Conservation (phyloP, 805 yeast genomes). For the Hanseniaspora lindneri region DNA sequence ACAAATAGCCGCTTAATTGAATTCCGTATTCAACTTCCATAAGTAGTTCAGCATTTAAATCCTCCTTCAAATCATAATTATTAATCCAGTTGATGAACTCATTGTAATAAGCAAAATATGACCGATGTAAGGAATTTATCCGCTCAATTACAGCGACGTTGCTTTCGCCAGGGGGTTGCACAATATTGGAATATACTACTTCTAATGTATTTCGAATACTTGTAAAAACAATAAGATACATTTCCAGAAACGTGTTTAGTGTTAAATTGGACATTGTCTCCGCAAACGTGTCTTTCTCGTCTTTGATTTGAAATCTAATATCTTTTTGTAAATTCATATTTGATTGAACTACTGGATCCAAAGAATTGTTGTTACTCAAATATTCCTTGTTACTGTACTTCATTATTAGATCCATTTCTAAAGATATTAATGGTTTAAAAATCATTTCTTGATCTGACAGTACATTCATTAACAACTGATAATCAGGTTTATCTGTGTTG, state of each 20-base stretch:
- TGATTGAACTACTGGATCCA: conserved; percentile 4
- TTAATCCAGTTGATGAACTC: not conserved
- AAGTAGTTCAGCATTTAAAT: not conserved
- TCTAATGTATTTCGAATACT: not conserved
- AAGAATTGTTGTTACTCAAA: not conserved
- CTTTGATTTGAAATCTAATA: not conserved
- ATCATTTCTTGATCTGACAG: not conserved
- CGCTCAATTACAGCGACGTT: not conserved
- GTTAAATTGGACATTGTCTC: conserved; percentile 10
- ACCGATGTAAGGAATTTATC: not conserved
- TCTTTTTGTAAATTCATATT: conserved; percentile 13
- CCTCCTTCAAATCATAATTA: not conserved
- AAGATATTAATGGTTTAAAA: not conserved
- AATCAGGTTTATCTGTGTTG: conserved; percentile 15
- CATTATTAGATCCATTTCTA: not conserved
- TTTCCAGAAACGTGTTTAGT: conserved; percentile 1
- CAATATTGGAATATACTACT: not conserved
- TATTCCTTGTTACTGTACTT: not conserved
- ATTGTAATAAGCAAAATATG: not conserved
- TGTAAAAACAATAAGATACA: not conserved
- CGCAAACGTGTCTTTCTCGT: conserved; percentile 1
- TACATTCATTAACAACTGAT: conserved; percentile 12
- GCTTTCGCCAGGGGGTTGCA: not conserved
- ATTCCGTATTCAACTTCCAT: not conserved
- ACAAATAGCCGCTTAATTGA: not conserved